These are phyloP conservation scores for Dovyalis caffra DNA, from an alignment of 345 rosid species.

Conservation along the genomic window DNA sequence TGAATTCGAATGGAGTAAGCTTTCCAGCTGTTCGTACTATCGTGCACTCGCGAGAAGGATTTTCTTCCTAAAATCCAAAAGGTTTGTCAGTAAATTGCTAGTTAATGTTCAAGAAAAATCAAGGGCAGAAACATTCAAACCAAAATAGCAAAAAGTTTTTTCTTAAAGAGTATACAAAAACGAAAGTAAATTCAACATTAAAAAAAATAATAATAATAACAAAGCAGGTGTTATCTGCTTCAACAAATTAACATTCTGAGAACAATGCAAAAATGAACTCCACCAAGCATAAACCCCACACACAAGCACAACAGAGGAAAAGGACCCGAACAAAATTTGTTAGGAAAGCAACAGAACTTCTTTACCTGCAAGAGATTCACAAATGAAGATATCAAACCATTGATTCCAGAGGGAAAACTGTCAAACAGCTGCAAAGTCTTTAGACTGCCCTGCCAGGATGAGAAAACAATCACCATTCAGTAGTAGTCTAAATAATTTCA, in stretches of 20 bases:
- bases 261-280: neutral
- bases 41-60: slow-evolving; percentile 83
- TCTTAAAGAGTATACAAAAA: no score
- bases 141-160: neutral
- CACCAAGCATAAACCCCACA: neutral
- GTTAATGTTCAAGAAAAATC: neutral
- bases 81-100: slow-evolving; percentile 1
- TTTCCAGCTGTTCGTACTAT: slow-evolving; percentile 90
- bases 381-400: slow-evolving; percentile 80
- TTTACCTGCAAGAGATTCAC: slow-evolving; percentile 73
- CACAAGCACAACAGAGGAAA: no score
- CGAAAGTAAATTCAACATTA: neutral
- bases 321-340: no score
- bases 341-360: neutral
- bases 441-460: slow-evolving; percentile 81
- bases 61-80: slow-evolving; percentile 64
- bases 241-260: neutral
- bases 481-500: neutral
- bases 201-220: neutral
- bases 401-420: slow-evolving; percentile 54
- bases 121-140: neutral
- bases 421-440: slow-evolving; percentile 49
- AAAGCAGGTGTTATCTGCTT: neutral
- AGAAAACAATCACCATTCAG: slow-evolving; percentile 39
- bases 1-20: slow-evolving; percentile 88